Evolutionary conservation across 225 moss, liverwort and hornwort species (phyloP).

Genomic region (Antitrichia curtipendula): DNA sequence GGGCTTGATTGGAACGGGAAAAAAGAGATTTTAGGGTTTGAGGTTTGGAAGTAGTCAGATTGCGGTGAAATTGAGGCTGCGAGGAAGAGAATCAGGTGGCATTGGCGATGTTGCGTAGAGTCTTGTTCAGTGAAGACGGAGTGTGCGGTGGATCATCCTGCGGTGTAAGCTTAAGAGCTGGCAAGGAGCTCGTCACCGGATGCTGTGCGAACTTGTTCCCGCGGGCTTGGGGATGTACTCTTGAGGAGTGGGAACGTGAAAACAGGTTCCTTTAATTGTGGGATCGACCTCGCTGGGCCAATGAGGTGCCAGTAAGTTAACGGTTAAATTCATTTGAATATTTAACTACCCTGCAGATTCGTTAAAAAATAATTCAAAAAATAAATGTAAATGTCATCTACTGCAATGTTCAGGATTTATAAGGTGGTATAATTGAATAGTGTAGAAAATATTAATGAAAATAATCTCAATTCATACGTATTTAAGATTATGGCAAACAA

Average conservation of each 20-base stretch:
- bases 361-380: no score
- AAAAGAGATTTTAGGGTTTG: no score
- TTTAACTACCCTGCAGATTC: not conserved
- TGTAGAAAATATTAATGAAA: no score
- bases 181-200: not conserved
- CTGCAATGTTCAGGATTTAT: no score
- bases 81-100: not conserved
- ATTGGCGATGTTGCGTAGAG: not conserved
- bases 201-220: not conserved
- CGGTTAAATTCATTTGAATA: no score
- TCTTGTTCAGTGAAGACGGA: not conserved
- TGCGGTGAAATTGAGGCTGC: not conserved
- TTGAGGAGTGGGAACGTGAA: not conserved
- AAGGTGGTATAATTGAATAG: no score
- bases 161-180: not conserved
- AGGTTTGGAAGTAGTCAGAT: not conserved
- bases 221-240: not conserved
- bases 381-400: no score
- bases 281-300: not conserved
- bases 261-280: not conserved
- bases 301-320: not conserved
- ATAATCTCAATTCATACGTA: no score
- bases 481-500: no score
- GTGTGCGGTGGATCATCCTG: not conserved
- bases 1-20: not conserved